Evolutionary conservation across 495 filamentous ascomycete genomes (phyloP).

Genomic region (Penicillium odoratum): DNA sequence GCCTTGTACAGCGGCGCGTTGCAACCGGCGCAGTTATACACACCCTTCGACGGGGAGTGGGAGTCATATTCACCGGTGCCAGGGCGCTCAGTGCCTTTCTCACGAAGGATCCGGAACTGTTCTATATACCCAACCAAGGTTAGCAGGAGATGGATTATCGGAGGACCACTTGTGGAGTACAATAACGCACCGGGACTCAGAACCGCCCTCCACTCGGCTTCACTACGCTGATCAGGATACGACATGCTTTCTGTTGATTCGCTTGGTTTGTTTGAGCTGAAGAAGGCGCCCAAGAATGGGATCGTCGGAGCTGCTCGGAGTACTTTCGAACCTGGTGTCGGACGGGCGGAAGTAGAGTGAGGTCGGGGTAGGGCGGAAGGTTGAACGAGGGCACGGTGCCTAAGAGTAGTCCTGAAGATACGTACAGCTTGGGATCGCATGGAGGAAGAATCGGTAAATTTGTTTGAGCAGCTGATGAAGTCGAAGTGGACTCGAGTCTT

Average conservation of each 20-base stretch:
- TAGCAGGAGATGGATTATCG: slow-evolving; percentile 2
- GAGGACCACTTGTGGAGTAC: background rate
- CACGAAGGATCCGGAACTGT: slow-evolving; percentile 88
- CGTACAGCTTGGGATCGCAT: slow-evolving; percentile 45
- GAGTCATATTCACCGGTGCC: slow-evolving; percentile 82
- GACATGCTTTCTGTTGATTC: slow-evolving; percentile 59
- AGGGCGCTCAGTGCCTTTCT: slow-evolving; percentile 86
- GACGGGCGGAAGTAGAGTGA: slow-evolving; percentile 26
- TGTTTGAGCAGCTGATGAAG: background rate
- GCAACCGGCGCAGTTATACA: slow-evolving; percentile 87
- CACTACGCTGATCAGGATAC: slow-evolving; percentile 74
- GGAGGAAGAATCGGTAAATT: slow-evolving; percentile 9
- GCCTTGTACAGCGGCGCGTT: slow-evolving; percentile 85
- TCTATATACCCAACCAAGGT: slow-evolving; percentile 50
- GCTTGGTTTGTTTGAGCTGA: slow-evolving; percentile 56
- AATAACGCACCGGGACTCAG: slow-evolving; percentile 64
- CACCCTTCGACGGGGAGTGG: slow-evolving; percentile 70
- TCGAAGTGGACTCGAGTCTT: background rate
- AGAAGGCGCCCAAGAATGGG: slow-evolving; percentile 78
- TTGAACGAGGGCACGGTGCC: slow-evolving; percentile 22
- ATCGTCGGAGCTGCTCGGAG: slow-evolving; percentile 66
- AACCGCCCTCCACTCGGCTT: slow-evolving; percentile 86
- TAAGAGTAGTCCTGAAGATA: slow-evolving; percentile 39
- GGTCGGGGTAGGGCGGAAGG: slow-evolving; percentile 28
- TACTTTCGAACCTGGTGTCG: slow-evolving; percentile 35